Percentiles rank a stretch among this genome's conserved stretches.
These are phyloP conservation scores for Psidium friedrichsthalianum DNA, from an alignment of 345 rosid species.

Conservation along the genomic window DNA sequence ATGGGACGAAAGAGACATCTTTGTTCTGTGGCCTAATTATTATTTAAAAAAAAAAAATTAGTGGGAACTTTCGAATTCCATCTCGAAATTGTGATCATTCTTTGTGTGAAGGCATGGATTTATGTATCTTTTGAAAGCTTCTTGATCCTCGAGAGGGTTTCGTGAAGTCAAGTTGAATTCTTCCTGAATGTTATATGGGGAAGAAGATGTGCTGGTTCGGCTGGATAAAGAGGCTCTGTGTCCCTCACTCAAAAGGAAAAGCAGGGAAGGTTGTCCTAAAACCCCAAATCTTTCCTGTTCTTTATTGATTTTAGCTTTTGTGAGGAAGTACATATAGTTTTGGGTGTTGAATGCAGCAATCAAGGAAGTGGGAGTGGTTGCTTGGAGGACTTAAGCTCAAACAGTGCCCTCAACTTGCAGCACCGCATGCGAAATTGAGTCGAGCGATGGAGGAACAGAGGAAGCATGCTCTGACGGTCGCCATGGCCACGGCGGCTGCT, in stretches of 20 bases:
- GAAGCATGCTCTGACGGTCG: conserved; percentile 68
- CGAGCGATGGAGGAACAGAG: conserved; percentile 68
- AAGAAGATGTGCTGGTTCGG: conserved; percentile 51
- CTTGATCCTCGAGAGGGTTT: background rate
- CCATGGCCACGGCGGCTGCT: conserved; percentile 77
- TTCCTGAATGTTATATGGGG: conserved; percentile 35
- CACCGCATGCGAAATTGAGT: conserved; percentile 24
- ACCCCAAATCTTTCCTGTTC: background rate
- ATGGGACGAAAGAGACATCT: background rate
- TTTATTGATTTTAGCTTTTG: background rate
- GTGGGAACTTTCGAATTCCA: background rate
- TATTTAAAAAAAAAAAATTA: too few species aligned
- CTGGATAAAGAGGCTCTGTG: conserved; percentile 50
- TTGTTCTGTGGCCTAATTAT: background rate
- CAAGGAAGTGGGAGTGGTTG: conserved; percentile 45
- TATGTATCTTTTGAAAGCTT: background rate
- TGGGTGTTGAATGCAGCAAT: background rate
- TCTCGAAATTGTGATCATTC: background rate
- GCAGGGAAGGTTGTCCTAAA: conserved; percentile 37
- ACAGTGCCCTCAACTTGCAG: conserved; percentile 33
- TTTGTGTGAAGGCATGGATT: background rate
- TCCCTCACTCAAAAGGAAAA: conserved; percentile 34
- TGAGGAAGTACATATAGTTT: background rate
- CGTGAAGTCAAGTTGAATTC: conserved; percentile 6
- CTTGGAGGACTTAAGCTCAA: conserved; percentile 35